Percentiles rank a stretch among this genome's conserved stretches.
Evolutionary conservation across 345 rosid species (phyloP).

Genomic region (Limnanthes douglasii): DNA sequence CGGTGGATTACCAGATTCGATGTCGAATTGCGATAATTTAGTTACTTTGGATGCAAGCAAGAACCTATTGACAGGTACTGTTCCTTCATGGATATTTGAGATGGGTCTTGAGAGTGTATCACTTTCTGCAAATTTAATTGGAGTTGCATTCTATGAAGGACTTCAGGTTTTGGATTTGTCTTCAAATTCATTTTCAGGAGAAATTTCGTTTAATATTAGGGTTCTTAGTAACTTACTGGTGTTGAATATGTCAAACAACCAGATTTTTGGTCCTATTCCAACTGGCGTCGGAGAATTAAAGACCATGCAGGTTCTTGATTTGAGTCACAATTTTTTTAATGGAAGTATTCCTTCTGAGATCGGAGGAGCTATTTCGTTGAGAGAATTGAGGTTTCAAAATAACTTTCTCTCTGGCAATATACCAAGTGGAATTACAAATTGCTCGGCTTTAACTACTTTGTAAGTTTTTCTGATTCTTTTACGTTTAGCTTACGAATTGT

Average conservation of each 20-base stretch:
- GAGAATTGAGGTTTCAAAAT: constrained; percentile 40
- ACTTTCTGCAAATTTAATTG: constrained; percentile 11
- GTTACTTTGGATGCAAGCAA: constrained; percentile 55
- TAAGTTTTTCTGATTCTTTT: constrained; percentile 23
- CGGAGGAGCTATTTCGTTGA: constrained; percentile 47
- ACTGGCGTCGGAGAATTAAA: constrained; percentile 36
- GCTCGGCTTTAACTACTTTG: constrained; percentile 48
- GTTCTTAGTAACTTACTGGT: constrained; percentile 34
- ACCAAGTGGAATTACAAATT: constrained; percentile 39
- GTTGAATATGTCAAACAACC: constrained; percentile 62
- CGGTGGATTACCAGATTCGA: constrained; percentile 47
- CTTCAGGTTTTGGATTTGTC: constrained; percentile 61
- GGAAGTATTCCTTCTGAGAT: constrained; percentile 62
- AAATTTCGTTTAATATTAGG: constrained; percentile 38
- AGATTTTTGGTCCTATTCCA: constrained; percentile 47
- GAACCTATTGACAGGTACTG: constrained; percentile 45
- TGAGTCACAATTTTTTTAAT: constrained; percentile 49
- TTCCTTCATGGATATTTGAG: constrained; percentile 44
- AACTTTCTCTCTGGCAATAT: constrained; percentile 60
- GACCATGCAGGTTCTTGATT: constrained; percentile 34
- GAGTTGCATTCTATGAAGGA: constrained; percentile 17
- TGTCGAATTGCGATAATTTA: constrained; percentile 41
- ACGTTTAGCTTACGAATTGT: no score
- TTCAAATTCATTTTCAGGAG: constrained; percentile 50
- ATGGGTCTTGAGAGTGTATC: constrained; percentile 14